A percentile compares a stretch with the other conserved stretches of the same genome.
Conservation (phyloP, 2,329 filamentous ascomycete genomes). For the Fusarium chlamydosporum region DNA sequence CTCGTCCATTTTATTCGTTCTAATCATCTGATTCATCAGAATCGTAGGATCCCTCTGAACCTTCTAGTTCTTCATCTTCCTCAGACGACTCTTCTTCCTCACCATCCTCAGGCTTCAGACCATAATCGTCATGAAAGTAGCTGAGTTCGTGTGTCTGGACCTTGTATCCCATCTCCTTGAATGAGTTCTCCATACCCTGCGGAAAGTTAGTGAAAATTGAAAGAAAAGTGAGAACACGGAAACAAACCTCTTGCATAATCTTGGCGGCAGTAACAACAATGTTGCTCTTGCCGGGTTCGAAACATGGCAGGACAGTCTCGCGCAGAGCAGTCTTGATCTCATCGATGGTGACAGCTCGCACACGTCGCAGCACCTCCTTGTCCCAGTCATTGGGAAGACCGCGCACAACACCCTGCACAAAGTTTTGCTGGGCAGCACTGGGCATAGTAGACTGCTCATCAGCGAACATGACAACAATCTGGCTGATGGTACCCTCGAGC, state of each 20-base stretch:
- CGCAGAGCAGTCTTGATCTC: constrained; percentile 82
- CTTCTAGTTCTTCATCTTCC: constrained; percentile 56
- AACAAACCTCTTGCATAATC: constrained; percentile 84
- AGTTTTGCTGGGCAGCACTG: constrained; percentile 85
- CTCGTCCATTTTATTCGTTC: constrained; percentile 3
- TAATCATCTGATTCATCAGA: constrained; percentile 51
- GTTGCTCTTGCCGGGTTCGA: constrained; percentile 84
- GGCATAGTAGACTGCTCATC: constrained; percentile 91
- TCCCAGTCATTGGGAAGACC: constrained; percentile 83
- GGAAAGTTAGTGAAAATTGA: constrained; percentile 27
- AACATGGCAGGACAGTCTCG: constrained; percentile 83
- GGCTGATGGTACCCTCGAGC: constrained; percentile 90
- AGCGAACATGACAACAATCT: constrained; percentile 87
- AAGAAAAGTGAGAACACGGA: no score
- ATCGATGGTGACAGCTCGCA: constrained; percentile 80
- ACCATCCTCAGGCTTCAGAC: constrained; percentile 77
- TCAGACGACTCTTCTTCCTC: constrained; percentile 67
- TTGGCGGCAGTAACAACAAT: constrained; percentile 90
- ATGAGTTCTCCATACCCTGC: constrained; percentile 81
- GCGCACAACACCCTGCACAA: constrained; percentile 83
- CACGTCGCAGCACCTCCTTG: constrained; percentile 79
- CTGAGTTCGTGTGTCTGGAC: constrained; percentile 80
- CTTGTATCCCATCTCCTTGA: constrained; percentile 82
- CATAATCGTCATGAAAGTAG: constrained; percentile 92
- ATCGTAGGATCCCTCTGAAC: constrained; percentile 52